These are phyloP conservation scores for Astrephomene gubernaculifera DNA, from an alignment of 139 green algal species.

Conservation along the genomic window DNA sequence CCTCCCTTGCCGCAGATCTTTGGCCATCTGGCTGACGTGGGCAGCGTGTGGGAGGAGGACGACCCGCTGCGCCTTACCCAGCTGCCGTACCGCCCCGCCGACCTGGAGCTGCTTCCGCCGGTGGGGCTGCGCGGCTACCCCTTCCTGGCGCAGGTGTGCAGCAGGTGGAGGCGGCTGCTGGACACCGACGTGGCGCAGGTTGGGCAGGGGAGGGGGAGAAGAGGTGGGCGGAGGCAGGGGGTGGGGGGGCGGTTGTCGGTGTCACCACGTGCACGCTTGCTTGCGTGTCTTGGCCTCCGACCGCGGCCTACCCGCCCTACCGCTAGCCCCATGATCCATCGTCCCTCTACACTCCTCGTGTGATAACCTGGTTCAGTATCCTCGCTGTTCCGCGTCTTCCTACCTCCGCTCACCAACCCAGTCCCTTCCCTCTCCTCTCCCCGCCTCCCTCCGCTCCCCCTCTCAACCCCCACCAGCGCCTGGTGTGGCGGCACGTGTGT, in stretches of 20 bases:
- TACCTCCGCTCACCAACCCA: too few species aligned
- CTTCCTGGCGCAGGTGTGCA: slow-evolving; percentile 74
- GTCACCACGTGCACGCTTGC: too few species aligned
- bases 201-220: too few species aligned
- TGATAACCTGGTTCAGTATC: too few species aligned
- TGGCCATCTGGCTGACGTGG: slow-evolving; percentile 22
- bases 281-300: too few species aligned
- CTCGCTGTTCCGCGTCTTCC: too few species aligned
- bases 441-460: neutral
- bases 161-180: slow-evolving; percentile 63
- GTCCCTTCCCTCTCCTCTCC: neutral
- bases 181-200: slow-evolving; percentile 43
- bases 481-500: slow-evolving; percentile 38
- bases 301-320: too few species aligned
- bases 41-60: slow-evolving; percentile 14
- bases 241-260: too few species aligned
- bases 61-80: slow-evolving; percentile 38
- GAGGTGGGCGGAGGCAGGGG: too few species aligned
- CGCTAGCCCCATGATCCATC: too few species aligned
- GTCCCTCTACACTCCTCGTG: too few species aligned
- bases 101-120: slow-evolving; percentile 57
- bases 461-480: slow-evolving; percentile 42
- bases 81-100: slow-evolving; percentile 33
- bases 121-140: slow-evolving; percentile 71
- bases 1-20: slow-evolving; percentile 35